phyloP scores from a whole-genome alignment of 345 rosid species.

The Brassica nigra region DNA sequence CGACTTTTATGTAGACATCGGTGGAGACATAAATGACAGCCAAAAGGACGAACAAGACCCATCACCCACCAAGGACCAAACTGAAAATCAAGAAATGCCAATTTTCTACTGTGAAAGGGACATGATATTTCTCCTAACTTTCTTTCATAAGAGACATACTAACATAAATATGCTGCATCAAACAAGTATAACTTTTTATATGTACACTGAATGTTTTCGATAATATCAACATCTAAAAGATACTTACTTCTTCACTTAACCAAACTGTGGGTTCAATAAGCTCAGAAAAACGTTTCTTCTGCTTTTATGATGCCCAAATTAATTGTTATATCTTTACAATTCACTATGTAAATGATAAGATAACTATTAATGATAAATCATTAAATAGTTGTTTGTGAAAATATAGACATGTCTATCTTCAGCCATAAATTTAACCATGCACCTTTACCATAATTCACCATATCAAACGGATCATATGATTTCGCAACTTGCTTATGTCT shows the following conservation, averaged over 20 bases:
- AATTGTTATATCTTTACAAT: background rate
- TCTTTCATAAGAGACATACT: background rate
- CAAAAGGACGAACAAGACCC: no score
- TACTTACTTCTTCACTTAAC: constrained; percentile 5
- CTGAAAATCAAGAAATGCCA: background rate
- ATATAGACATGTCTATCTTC: background rate
- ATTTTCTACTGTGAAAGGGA: background rate
- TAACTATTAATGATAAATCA: background rate
- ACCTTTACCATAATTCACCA: background rate
- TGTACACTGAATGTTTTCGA: background rate
- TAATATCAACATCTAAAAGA: background rate
- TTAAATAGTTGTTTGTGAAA: background rate
- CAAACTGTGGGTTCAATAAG: background rate
- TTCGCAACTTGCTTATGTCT: background rate
- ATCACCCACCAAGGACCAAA: no score
- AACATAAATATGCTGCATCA: background rate
- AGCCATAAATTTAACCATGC: background rate
- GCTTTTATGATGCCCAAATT: background rate
- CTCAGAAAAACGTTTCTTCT: background rate
- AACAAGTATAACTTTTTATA: background rate
- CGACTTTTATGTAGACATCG: no score
- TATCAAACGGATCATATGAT: background rate
- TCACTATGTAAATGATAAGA: background rate
- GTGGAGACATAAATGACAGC: no score
- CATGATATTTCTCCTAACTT: background rate